Evolutionary conservation across 1,284 basidiomycete genomes (phyloP).

Genomic region (Ustilago shanxiensis): DNA sequence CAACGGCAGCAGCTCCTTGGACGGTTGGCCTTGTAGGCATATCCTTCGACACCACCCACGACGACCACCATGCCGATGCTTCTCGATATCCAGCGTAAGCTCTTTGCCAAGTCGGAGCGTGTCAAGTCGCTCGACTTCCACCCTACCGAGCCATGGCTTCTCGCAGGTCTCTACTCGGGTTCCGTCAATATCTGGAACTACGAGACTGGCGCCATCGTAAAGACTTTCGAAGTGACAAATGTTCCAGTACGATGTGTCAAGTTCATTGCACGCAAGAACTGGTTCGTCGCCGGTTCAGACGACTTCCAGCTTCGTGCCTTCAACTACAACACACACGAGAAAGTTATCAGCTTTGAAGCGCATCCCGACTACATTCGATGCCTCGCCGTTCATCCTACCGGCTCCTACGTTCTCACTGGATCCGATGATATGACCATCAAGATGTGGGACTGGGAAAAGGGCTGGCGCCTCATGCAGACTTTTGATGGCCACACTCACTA

Average conservation of each 20-base stretch:
- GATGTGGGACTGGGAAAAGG: slow-evolving; percentile 99
- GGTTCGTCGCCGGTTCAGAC: slow-evolving; percentile 95
- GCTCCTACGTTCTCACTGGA: slow-evolving; percentile 91
- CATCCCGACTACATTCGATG: slow-evolving; percentile 98
- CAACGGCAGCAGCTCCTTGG: not conserved
- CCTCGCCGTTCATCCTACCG: slow-evolving; percentile 93
- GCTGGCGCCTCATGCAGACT: slow-evolving; percentile 92
- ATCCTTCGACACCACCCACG: not conserved
- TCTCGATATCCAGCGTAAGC: slow-evolving; percentile 80
- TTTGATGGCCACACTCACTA: slow-evolving; percentile 99
- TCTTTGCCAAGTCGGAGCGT: slow-evolving; percentile 87
- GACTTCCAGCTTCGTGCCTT: slow-evolving; percentile 98
- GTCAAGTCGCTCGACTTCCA: slow-evolving; percentile 99
- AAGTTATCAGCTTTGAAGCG: slow-evolving; percentile 93
- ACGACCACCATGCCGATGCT: slow-evolving; percentile 60
- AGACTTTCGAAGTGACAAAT: slow-evolving; percentile 97
- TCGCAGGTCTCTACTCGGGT: slow-evolving; percentile 89
- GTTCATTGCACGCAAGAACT: slow-evolving; percentile 98
- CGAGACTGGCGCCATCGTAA: slow-evolving; percentile 88
- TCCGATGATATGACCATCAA: slow-evolving; percentile 99
- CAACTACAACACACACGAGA: slow-evolving; percentile 99
- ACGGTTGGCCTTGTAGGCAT: not conserved
- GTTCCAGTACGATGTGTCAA: slow-evolving; percentile 96
- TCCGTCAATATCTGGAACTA: slow-evolving; percentile 98
- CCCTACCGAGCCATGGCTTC: slow-evolving; percentile 86